Base-by-base conservation (phyloP, 352 stramenopile species). In the Labyrinthula sp. region DNA sequence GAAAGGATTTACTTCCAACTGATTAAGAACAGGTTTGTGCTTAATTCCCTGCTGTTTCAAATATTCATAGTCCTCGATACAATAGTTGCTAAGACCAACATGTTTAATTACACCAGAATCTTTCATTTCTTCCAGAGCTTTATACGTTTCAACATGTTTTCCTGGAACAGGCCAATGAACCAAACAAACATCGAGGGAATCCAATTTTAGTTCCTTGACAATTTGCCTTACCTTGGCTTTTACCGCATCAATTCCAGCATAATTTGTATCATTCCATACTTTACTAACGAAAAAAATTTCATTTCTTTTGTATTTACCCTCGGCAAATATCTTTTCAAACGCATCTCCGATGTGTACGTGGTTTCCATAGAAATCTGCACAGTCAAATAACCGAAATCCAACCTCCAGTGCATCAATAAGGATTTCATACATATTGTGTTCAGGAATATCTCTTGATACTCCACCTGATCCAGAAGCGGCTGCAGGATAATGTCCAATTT, bases 1-100 rank as follows among this genome's bases (percentile, higher is more conserved):
- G 30, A 77, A 77, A 1, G 71, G 71, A 35, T 76, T 75, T 31
- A 78, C 69, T 56, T 80, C 71, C 41, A 80, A 73, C 31, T 80
- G 71, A 62, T 77, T 78, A 0, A 77, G 63, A n/a, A 61, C 41
- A 14, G 70, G 68, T 23, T 14, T 10, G n/a, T n/a, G n/a, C 36
- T 9, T 63, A 1, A 45, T 40, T 1, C 57, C 54, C 24, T 20
- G 36, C n/a, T 69, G 56, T 30, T 70, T 65, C 2, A 80, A 54
- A 40, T 80, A 68, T 34, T 72, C 33, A 41, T 75, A 71, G 48
- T 80, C 68, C 54, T 76, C 66, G 24, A 69, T 59, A 7, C 63
- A 61, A 45, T 77, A 80, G 38, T 80, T 80, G 5, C 54, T 68
- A 0, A 80, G 46, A 14, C 71, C 71, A 47, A 77, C 64, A 21